Percentiles rank a stretch among this genome's conserved stretches.
Evolutionary conservation across 2,329 filamentous ascomycete species (phyloP).

Genomic region (Volutella citrinella): DNA sequence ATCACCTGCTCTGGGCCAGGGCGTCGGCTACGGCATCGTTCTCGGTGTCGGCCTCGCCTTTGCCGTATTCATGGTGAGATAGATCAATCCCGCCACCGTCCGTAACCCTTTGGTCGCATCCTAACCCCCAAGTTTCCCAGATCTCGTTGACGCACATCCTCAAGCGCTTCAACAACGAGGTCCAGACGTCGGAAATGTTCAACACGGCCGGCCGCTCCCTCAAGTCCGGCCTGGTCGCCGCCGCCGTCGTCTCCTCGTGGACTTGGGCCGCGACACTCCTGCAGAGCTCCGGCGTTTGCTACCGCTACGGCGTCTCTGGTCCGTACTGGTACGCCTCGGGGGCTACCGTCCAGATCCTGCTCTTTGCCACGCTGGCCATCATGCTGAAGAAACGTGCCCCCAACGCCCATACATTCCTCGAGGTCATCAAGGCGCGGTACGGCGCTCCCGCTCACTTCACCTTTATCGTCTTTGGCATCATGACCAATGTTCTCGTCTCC

Average conservation of each 20-base stretch:
- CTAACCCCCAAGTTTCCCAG: slow-evolving; percentile 12
- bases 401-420: slow-evolving; percentile 80
- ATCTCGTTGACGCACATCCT: slow-evolving; percentile 69
- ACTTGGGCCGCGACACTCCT: slow-evolving; percentile 84
- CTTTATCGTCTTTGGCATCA: slow-evolving; percentile 76
- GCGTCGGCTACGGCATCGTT: slow-evolving; percentile 74
- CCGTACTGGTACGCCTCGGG: slow-evolving; percentile 59
- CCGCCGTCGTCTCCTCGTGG: slow-evolving; percentile 86
- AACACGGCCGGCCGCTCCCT: slow-evolving; percentile 82
- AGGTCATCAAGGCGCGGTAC: slow-evolving; percentile 79
- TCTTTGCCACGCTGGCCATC: slow-evolving; percentile 87
- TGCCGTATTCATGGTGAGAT: slow-evolving; percentile 64
- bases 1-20: slow-evolving; percentile 46
- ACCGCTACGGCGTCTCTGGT: slow-evolving; percentile 67
- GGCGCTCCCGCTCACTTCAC: slow-evolving; percentile 68
- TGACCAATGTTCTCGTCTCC: slow-evolving; percentile 83
- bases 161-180: slow-evolving; percentile 59
- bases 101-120: not conserved
- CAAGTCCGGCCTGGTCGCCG: slow-evolving; percentile 82
- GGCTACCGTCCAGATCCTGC: slow-evolving; percentile 83
- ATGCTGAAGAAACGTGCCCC: slow-evolving; percentile 82
- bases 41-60: slow-evolving; percentile 71
- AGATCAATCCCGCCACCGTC: not conserved
- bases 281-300: slow-evolving; percentile 74
- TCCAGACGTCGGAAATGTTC: slow-evolving; percentile 91